Evolutionary conservation across 2,329 filamentous ascomycete genomes (phyloP), one percentile per base, ranked within the genome.

Genomic region (Colletotrichum tanaceti): DNA sequence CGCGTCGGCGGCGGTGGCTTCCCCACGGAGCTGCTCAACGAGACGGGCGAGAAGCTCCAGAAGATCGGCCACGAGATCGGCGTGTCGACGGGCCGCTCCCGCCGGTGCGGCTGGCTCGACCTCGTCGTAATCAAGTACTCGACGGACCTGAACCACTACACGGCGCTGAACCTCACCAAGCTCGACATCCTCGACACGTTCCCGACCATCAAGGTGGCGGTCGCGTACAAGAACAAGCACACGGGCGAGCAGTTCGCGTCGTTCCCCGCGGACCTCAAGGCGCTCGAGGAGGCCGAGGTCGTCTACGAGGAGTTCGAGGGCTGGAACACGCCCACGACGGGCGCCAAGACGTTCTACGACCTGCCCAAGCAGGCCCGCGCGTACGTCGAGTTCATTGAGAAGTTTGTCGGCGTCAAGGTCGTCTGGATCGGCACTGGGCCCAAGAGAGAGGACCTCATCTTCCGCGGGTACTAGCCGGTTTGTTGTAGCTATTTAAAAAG

Each of bases 171-270:
- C 74, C 75, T 89, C 47, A 89, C 86, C 16, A 89, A 87, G 79
- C 85, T 92, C 24, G 90, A 93, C 73, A 85, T 93, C 44, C 84
- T 94, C 18, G 91, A 94, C 76, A 87, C 87, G 39, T 93, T 97
- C 77, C 84, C 87, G 11, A 90, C 89, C 74, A 86, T 97, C 79
- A 92, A 94, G 78, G 84, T 93, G 58, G 91, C 91, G 20, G 87
- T 91, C 16, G 89, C 87, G 2, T 97, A 97, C 81, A 85, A 84
- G 73, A 77, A 74, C 54, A 72, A 77, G 65, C 75, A 24, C 38
- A 81, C 79, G 0, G 80, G 80, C 50, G 75, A 86, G 74, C 80
- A 81, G 63, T 78, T 91, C 13, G 82, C 86, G 20, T 87, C 85
- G 14, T 93, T 91, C 84, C 91, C 86, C 5, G 89, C 90, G 9